phyloP scores from a whole-genome alignment of 768 basidiomycete genomes.

The Clitopilus hobsonii region DNA sequence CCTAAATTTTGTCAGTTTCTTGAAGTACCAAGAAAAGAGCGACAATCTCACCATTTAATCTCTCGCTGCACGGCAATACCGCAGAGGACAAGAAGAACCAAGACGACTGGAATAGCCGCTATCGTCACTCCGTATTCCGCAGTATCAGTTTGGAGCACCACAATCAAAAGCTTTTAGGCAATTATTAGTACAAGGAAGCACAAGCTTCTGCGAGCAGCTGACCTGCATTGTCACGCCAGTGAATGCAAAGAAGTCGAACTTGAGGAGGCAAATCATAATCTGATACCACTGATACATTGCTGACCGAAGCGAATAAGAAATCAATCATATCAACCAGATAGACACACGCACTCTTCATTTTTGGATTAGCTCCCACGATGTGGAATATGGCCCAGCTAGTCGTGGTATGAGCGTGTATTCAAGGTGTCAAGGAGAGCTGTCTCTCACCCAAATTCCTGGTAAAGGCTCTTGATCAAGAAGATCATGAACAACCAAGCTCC shows the following conservation, averaged over 20 bases:
- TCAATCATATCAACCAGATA: background rate
- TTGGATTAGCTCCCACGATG: constrained; percentile 81
- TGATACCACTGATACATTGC: constrained; percentile 90
- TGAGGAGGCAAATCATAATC: constrained; percentile 81
- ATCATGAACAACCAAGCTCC: constrained; percentile 62
- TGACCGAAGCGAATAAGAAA: constrained; percentile 22
- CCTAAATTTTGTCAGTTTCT: constrained; percentile 29
- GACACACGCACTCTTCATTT: constrained; percentile 63
- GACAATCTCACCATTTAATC: constrained; percentile 59
- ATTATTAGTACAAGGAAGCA: background rate
- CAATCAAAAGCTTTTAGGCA: constrained; percentile 64
- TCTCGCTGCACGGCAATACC: constrained; percentile 74
- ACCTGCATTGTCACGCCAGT: constrained; percentile 88
- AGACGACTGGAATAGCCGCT: constrained; percentile 76
- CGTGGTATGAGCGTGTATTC: background rate
- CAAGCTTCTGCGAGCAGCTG: background rate
- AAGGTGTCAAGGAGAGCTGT: background rate
- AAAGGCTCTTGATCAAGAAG: constrained; percentile 68
- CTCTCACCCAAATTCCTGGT: constrained; percentile 77
- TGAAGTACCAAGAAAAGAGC: background rate
- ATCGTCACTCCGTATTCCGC: constrained; percentile 82
- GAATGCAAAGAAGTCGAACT: constrained; percentile 89
- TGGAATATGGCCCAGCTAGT: constrained; percentile 88
- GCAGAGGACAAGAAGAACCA: constrained; percentile 60
- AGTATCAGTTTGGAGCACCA: constrained; percentile 59